Evolutionary conservation across 306 rosid species (phyloP), one percentile per base, ranked within the genome.

Genomic region (Vigna unguiculata): DNA sequence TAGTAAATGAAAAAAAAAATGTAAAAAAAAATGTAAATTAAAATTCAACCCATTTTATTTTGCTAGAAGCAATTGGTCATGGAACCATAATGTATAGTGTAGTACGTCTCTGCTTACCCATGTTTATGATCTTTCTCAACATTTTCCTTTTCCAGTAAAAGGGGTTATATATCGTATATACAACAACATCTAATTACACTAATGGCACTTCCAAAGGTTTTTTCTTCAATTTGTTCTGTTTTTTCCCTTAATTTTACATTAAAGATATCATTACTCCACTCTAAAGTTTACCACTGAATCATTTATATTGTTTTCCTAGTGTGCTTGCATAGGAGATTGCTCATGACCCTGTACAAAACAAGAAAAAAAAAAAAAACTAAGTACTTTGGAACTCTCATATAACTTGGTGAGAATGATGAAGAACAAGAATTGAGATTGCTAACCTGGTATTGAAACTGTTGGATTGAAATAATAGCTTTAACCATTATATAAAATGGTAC

Each of bases 401-500:
- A 63, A 65, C 4, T 68, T 10, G 30, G 14, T 15, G 38, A 6
- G 59, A 58, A 51, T 28, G 59, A 40, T 68, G 16, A 46, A 48
- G 48, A 68, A 71, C 16, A 53, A 25, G 7, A 58, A 30, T 2
- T 59, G 17, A 24, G 36, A 60, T 51, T 12, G 21, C 85, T 69
- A 66, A 91, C 97, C 93, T 88, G 91, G 79, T 76, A 54, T 43
- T 84, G 85, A 55, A 83, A 85, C 15, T 74, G 85, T 76, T 87
- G 93, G 80, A 88, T 78, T 3, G 85, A 78, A 30, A 83, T 72
- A 72, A 81, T 83, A 69, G 84, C 96, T 78, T 76, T 90, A 16
- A 85, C 80, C 87, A 88, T 86, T 70, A 88, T 72, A 79, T 76
- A 87, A 41, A 91, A 52, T 22, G 91, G 97, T 52, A 88, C 83